phyloP scores from a whole-genome alignment of 768 basidiomycete genomes.

The Gelatoporia subvermispora region DNA sequence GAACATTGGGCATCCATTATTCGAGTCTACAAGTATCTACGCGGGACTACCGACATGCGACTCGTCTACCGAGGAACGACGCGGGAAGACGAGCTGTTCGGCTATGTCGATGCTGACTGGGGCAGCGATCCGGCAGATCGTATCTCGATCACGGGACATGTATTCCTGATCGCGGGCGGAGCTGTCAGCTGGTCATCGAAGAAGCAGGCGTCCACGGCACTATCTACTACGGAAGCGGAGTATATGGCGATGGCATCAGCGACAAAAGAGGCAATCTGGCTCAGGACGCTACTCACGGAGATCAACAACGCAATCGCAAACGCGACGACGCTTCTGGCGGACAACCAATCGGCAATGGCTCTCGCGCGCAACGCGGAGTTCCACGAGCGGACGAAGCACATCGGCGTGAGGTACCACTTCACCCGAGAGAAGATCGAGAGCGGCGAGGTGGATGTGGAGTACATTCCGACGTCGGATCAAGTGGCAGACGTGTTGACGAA shows the following conservation, averaged over 20 bases:
- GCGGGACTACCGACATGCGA: background rate
- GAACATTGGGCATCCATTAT: slow-evolving; percentile 1
- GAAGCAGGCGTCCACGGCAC: slow-evolving; percentile 1
- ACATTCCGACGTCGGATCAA: background rate
- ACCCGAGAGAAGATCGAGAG: slow-evolving; percentile 1
- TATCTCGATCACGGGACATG: slow-evolving; percentile 2
- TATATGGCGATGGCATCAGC: slow-evolving; percentile 2
- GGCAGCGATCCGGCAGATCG: background rate
- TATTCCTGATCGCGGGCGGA: slow-evolving; percentile 1
- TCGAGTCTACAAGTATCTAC: slow-evolving; percentile 1
- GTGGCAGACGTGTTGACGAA: slow-evolving; percentile 2
- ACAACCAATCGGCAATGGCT: slow-evolving; percentile 6
- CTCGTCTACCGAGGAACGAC: slow-evolving; percentile 1
- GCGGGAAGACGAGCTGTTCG: background rate
- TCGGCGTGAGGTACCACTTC: slow-evolving; percentile 4
- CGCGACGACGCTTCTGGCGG: background rate
- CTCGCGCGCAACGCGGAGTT: background rate
- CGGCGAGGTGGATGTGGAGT: background rate
- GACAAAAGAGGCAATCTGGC: slow-evolving; percentile 3
- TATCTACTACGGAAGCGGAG: slow-evolving; percentile 3
- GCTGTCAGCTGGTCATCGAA: slow-evolving; percentile 2
- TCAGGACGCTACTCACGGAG: background rate
- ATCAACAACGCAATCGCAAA: background rate
- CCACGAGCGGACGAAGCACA: slow-evolving; percentile 4
- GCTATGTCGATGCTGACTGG: slow-evolving; percentile 5